These are phyloP conservation scores for Abortiporus biennis DNA, from an alignment of 1,284 basidiomycete species.

Conservation along the genomic window DNA sequence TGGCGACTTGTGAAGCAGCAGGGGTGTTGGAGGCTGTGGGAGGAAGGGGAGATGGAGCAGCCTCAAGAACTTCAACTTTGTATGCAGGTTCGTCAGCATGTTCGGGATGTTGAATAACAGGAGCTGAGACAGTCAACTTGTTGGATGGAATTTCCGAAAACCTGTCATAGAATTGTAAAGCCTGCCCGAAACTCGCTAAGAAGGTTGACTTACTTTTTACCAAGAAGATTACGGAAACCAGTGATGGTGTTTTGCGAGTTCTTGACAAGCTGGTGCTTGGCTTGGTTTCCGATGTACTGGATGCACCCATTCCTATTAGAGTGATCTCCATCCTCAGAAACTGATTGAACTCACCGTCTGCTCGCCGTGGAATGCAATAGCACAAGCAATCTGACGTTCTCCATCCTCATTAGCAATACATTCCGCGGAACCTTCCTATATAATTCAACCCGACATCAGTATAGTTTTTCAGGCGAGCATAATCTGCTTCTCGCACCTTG, in stretches of 20 bases:
- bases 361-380: slow-evolving; percentile 88
- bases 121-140: slow-evolving; percentile 47
- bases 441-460: slow-evolving; percentile 6
- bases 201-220: slow-evolving; percentile 65
- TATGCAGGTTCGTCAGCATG: slow-evolving; percentile 75
- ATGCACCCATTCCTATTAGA: neutral
- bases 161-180: slow-evolving; percentile 28
- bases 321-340: neutral
- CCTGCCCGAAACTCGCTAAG: neutral
- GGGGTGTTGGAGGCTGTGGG: slow-evolving; percentile 53
- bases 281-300: slow-evolving; percentile 95
- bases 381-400: slow-evolving; percentile 95
- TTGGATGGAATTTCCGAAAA: slow-evolving; percentile 71
- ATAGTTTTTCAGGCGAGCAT: neutral
- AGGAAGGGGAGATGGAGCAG: slow-evolving; percentile 57
- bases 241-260: slow-evolving; percentile 94
- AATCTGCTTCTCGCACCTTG: slow-evolving; percentile 52
- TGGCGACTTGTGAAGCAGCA: slow-evolving; percentile 62
- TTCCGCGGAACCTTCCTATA: slow-evolving; percentile 85
- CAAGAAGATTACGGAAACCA: slow-evolving; percentile 90
- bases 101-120: slow-evolving; percentile 74
- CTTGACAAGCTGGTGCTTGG: slow-evolving; percentile 92
- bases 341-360: slow-evolving; percentile 64
- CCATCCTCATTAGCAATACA: slow-evolving; percentile 99
- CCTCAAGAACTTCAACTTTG: slow-evolving; percentile 78